Percentiles rank a stretch among this genome's conserved stretches.
phyloP scores from a whole-genome alignment of 768 basidiomycete genomes.

The Agrocybe chaxingu region DNA sequence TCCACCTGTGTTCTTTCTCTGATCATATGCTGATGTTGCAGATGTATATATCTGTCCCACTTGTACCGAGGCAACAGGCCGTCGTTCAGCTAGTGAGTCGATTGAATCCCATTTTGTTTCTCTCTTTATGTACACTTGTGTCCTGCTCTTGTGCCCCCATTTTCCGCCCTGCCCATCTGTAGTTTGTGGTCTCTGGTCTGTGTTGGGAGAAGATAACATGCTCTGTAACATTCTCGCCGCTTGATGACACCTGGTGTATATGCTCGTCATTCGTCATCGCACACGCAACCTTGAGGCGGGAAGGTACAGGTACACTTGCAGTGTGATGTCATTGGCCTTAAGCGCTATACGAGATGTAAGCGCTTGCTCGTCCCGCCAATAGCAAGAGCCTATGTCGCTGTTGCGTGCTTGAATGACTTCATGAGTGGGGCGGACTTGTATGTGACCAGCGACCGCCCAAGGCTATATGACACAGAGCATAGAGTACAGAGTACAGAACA shows the following conservation, averaged over 20 bases:
- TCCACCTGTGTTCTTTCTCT: conserved; percentile 4
- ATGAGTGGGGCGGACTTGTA: no score
- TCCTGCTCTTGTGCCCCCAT: conserved; percentile 20
- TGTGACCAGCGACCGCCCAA: no score
- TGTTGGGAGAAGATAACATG: conserved; percentile 24
- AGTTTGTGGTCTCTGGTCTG: conserved; percentile 19
- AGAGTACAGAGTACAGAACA: no score
- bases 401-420: no score
- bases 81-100: conserved; percentile 75
- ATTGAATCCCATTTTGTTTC: conserved; percentile 21
- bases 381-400: no score
- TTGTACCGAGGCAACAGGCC: conserved; percentile 60
- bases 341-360: no score
- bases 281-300: no score
- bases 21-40: conserved; percentile 18
- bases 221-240: conserved; percentile 15
- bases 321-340: no score
- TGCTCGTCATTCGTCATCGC: conserved; percentile 2
- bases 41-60: conserved; percentile 55
- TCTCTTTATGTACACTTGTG: conserved; percentile 23
- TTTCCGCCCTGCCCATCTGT: conserved; percentile 24
- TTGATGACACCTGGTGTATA: conserved; percentile 13
- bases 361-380: no score
- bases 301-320: no score
- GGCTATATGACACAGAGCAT: no score